Base-by-base conservation (phyloP, 1,284 basidiomycete genomes). In the Naganishia albida region DNA sequence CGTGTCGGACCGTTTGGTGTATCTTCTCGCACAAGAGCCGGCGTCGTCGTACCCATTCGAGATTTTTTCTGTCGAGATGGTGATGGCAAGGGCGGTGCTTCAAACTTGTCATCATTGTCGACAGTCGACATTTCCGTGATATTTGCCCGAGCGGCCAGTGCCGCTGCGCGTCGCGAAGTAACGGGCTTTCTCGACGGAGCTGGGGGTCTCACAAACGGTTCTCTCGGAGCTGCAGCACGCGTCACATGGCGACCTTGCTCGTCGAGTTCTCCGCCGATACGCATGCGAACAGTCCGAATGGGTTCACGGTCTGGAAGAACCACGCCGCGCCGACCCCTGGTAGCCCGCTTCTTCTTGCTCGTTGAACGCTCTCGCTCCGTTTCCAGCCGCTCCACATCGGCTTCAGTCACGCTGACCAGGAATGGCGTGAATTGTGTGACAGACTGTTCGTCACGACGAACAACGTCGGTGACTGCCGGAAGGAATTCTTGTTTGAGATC, bases 291-390 rank as follows among this genome's bases (percentile, higher is more conserved):
- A 10, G 96, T 98, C 79, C 93, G 87, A 73, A 90, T 85, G 2
- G 92, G 89, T 70, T 99, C 95, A 62, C 94, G 87, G 74, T 99
- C 96, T 0, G 95, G 93, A 16, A 98, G 81, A 1, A 87, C 86
- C 68, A 96, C 83, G n/a, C 92, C 93, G 54, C 94, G 84, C 60
- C 93, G 84, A 3, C 91, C 93, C 67, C 94, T 86, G 0, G 90
- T 93, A 71, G 90, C 90, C 53, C 93, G 85, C 68, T 83, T 82
- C 79, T 94, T 91, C 68, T 91, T 85, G 71, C 87, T 87, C 69
- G 90, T 84, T 71, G 98, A 93, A 79, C 91, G 91, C 79, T 97
- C 95, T 62, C 93, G 85, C 71, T 98, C 94, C 75, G 89, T 89
- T 78, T 99, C 95, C 72, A 88, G 88, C 65, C 87, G 83, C 69